Evolutionary conservation across 176 grass and related monocot genomes (phyloP), one percentile per base, ranked within the genome.

Genomic region (Oryza coarctata): DNA sequence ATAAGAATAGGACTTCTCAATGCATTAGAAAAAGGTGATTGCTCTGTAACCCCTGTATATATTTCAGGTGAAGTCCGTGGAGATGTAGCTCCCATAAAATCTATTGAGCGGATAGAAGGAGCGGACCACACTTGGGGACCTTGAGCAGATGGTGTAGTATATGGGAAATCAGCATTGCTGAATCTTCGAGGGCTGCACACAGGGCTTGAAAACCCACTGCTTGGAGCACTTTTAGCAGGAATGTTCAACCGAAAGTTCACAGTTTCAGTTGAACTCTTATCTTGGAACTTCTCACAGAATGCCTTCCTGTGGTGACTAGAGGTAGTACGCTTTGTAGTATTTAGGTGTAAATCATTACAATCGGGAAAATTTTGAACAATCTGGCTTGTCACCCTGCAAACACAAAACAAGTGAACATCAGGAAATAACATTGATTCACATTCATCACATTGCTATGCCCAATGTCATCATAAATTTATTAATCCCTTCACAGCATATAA

Each of bases 161-260:
- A 78, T 47, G 76, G 75, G 74, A 92, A 70, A 29, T 93, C 92
- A 20, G 66, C 86, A 77, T 91, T 90, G 63, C 87, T 95, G 13
- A 73, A 82, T 98, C 90, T 89, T 71, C 76, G 87, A 58, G 95
- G 95, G 79, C 92, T 94, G 23, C 68, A 73, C 10, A 83, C 82
- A 60, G 92, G 95, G 86, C 90, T 93, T 58, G 90, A 84, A 50
- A 98, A 91, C 9, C 79, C 90, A 89, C 90, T 95, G 76, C 44
- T 83, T 68, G 95, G 95, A 67, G 95, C 92, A 79, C 90, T 94
- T 86, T 91, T 95, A 86, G 84, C 62, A 70, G 92, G 92, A 79
- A 98, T 93, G 60, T 91, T 94, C 40, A 95, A 83, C 26, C 68
- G 70, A 47, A 94, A 95, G 67, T 89, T 85, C 12, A n/a, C 62